These are phyloP conservation scores for Cryptococcus wingfieldii DNA, from an alignment of 1,284 basidiomycete genomes.

Conservation along the genomic window DNA sequence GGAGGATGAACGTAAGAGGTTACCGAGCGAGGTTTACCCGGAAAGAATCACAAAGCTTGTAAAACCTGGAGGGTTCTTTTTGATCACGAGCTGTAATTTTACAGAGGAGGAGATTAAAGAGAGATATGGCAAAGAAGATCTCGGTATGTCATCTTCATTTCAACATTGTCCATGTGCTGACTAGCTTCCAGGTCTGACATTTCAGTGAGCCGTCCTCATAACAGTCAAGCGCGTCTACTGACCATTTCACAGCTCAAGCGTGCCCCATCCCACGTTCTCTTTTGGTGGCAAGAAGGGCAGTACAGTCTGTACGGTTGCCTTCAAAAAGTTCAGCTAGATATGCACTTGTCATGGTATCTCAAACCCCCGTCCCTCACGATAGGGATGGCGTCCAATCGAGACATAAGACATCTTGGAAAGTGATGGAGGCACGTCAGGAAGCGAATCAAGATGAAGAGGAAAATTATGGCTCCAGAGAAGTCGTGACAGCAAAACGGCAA, in stretches of 20 bases:
- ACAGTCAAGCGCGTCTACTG: not conserved
- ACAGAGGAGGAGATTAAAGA: slow-evolving; percentile 47
- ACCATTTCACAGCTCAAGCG: slow-evolving; percentile 35
- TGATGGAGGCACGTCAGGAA: no score
- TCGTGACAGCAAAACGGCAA: no score
- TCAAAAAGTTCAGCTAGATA: slow-evolving; percentile 23
- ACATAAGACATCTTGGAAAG: no score
- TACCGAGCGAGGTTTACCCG: slow-evolving; percentile 45
- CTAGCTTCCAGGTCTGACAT: slow-evolving; percentile 25
- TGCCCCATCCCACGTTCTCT: slow-evolving; percentile 45
- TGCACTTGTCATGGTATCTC: no score
- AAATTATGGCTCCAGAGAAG: no score
- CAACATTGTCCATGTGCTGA: not conserved
- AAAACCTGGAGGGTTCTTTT: slow-evolving; percentile 42
- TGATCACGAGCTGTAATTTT: slow-evolving; percentile 51
- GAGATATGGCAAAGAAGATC: slow-evolving; percentile 32
- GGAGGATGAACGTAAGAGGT: slow-evolving; percentile 23
- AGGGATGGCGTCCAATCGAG: no score
- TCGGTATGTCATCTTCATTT: slow-evolving; percentile 23
- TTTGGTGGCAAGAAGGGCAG: slow-evolving; percentile 47
- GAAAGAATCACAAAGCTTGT: slow-evolving; percentile 41
- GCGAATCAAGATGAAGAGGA: no score
- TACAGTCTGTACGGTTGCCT: slow-evolving; percentile 47
- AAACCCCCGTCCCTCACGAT: no score
- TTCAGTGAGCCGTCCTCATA: slow-evolving; percentile 30